Base-by-base conservation (phyloP, 768 basidiomycete species). In the Tricholoma matsutake region DNA sequence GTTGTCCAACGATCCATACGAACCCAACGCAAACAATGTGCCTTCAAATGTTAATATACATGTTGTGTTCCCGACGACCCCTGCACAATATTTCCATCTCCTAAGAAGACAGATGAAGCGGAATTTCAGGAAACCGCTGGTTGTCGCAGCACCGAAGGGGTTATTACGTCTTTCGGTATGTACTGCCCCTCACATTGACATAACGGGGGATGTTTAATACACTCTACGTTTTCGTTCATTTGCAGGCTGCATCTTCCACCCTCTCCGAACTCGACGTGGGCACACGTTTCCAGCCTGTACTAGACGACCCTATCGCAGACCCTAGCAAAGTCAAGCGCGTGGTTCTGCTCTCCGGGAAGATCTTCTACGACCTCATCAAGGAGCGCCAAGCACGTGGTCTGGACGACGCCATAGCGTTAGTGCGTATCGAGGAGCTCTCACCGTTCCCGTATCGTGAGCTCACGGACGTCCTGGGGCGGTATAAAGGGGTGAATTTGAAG, bases 71-170 rank as follows among this genome's bases (percentile, higher is more conserved):
- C 92, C 93, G 0, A 95, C 94, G 1, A 96, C 94, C 0, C 85
- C 95, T 0, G 91, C 92, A 0, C 92, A 96, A 60, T 94, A 95
- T 66, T 97, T 96, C 84, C 95, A 97, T 71, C 79, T 96, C 1
- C 78, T 97, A n/a, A 80, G 95, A 58, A 80, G 94, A 53, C 95
- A 96, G 72, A 84, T 95, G 68, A 80, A 82, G 67, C 80, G 94
- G 47, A 93, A 94, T 64, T 96, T 88, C 75, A 80, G 94, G 59
- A 95, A 92, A 70, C 95, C 94, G 0, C 76, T 96, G 53, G 78
- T 96, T 29, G 84, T 97, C 6, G 90, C 91, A 10, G 88, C 85
- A 3, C 94, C 95, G 0, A 97, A 97, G 68, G 90, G 87, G 1
- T 77, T 96, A 11, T 77, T 96, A 9, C 83, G 94, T 22, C 79